Conservation (phyloP, 495 filamentous ascomycete species). For the Neurospora tetraspora region DNA sequence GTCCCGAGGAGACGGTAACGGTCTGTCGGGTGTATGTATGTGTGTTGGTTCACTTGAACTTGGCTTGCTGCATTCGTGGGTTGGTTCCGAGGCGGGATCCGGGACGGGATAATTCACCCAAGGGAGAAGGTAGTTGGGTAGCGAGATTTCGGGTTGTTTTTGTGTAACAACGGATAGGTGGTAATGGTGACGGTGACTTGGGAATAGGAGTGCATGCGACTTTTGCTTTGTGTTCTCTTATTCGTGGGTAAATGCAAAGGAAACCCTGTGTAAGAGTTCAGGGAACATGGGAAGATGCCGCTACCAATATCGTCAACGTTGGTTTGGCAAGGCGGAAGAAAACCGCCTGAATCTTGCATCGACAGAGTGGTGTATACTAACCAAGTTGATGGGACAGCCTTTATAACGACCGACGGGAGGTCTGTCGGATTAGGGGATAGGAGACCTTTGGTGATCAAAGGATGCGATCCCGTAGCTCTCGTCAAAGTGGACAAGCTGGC, state of each 20-base stretch:
- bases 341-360: background rate
- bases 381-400: background rate
- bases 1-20: background rate
- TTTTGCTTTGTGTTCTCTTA: background rate
- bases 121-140: background rate
- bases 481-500: background rate
- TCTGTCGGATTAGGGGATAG: background rate
- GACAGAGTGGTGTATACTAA: background rate
- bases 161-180: background rate
- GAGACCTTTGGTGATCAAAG: background rate
- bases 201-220: background rate
- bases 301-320: background rate
- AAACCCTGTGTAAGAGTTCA: background rate
- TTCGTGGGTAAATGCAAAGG: background rate
- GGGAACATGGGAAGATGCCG: background rate
- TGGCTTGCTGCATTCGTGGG: background rate
- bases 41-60: background rate
- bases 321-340: background rate
- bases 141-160: background rate
- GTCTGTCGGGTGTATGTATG: background rate
- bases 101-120: background rate
- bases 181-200: background rate
- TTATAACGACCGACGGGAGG: background rate
- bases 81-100: background rate
- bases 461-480: background rate